A percentile compares a stretch with the other conserved stretches of the same genome.
Evolutionary conservation across 768 basidiomycete genomes (phyloP).

Genomic region (Tulasnella sp.): DNA sequence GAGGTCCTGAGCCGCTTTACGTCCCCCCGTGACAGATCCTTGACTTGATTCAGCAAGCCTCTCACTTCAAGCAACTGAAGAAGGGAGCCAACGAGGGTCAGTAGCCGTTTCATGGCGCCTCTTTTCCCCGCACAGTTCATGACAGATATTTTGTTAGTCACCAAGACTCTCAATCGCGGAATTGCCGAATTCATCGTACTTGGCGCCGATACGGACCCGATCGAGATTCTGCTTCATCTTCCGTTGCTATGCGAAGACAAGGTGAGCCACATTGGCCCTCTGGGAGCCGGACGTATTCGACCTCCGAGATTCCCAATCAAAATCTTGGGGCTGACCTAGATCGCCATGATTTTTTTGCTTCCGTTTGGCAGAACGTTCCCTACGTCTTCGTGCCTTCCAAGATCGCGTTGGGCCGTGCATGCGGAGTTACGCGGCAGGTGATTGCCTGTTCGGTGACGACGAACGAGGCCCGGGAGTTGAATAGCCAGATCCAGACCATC

Average conservation of each 20-base stretch:
- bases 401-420: constrained; percentile 92
- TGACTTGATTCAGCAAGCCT: constrained; percentile 90
- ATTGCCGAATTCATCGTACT: constrained; percentile 96
- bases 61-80: constrained; percentile 97
- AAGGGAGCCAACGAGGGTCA: constrained; percentile 98
- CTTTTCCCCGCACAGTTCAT: not conserved
- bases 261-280: constrained; percentile 42
- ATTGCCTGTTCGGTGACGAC: constrained; percentile 96
- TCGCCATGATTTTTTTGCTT: not conserved
- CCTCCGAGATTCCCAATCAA: not conserved
- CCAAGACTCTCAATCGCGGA: constrained; percentile 97
- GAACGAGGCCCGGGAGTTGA: constrained; percentile 86
- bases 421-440: constrained; percentile 91
- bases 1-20: not conserved
- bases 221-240: constrained; percentile 95
- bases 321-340: not conserved
- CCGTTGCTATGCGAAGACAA: constrained; percentile 98
- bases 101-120: not conserved
- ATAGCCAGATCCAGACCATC: constrained; percentile 80
- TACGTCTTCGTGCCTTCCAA: constrained; percentile 95
- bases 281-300: not conserved
- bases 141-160: constrained; percentile 51
- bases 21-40: constrained; percentile 59
- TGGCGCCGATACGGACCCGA: constrained; percentile 93
- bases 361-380: constrained; percentile 71